Evolutionary conservation across 352 stramenopile species (phyloP).

Genomic region (Phytophthora pisi): DNA sequence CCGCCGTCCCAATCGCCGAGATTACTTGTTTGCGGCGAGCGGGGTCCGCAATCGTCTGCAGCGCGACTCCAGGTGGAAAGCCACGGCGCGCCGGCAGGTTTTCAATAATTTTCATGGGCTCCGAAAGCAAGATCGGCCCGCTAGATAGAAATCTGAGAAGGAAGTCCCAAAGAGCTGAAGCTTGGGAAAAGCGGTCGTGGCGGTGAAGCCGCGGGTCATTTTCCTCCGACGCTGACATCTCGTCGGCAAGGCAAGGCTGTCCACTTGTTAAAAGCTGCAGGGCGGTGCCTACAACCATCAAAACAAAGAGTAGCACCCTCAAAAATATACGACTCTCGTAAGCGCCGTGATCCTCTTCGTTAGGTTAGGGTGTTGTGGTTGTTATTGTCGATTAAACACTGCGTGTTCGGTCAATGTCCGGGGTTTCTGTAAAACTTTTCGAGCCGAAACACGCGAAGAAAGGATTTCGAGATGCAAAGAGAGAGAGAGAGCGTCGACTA

Average conservation of each 20-base stretch:
- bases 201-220: background rate
- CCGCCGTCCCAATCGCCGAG: constrained; percentile 13
- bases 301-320: background rate
- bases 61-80: constrained; percentile 3
- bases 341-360: too few species aligned
- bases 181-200: constrained; percentile 5
- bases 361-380: too few species aligned
- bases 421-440: background rate
- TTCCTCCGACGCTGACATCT: background rate
- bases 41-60: constrained; percentile 6
- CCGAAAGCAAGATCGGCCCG: constrained; percentile 4
- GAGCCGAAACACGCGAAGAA: constrained; percentile 12
- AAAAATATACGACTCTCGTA: too few species aligned
- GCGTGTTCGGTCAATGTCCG: constrained; percentile 12
- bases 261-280: constrained; percentile 4
- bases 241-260: background rate
- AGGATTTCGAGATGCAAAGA: background rate
- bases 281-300: background rate
- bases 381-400: background rate
- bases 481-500: constrained; percentile 13
- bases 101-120: constrained; percentile 19
- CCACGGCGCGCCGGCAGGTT: constrained; percentile 12
- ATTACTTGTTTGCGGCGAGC: constrained; percentile 22
- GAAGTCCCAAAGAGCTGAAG: background rate
- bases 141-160: background rate